Base-by-base conservation (phyloP, 116 monocot species). In the Thalassia testudinum region DNA sequence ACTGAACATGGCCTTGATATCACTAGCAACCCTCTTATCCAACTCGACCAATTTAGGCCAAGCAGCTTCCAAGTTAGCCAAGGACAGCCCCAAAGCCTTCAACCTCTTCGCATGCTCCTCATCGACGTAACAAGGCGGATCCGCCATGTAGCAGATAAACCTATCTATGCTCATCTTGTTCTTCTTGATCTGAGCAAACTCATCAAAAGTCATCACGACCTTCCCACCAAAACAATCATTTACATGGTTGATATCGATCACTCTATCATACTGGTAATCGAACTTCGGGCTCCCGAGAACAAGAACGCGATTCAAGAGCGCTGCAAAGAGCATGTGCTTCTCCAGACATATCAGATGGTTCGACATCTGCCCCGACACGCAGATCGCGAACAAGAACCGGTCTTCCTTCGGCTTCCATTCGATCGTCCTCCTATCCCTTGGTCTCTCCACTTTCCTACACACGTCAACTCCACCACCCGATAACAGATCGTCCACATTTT, bases 291-390 rank as follows among this genome's bases (percentile, higher is more conserved):
- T 95, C 1, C 85, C 88, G 26, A 95, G 62, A 19, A 95, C 66
- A 27, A 95, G 62, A 21, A 71, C 49, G 1, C 95, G 75, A 24
- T 61, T 74, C 1, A 95, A 69, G 27, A 95, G 76, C 1, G 95
- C 95, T 1, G 95, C 85, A 37, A 95, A 73, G 60, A 95, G 85
- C 95, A 95, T 95, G 58, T 95, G 95, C 66, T 95, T 95, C 77
- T 95, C 85, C 52, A 95, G 57, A 62, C 95, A 95, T 44, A 88
- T 88, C 62, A 95, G 64, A 54, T 88, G 95, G 72, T 95, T 95
- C 12, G 95, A 88, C 82, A 95, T 95, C 58, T 95, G 95, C 12
- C 95, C 95, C 10, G 88, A 82, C 12, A 81, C n/a, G 37, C 95
- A 95, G 21, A 95, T 79, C 8, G 78, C 88, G 8, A 95, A 72